Evolutionary conservation across 148 eudicot genomes (phyloP).

Genomic region (Rhododendron ovatum): DNA sequence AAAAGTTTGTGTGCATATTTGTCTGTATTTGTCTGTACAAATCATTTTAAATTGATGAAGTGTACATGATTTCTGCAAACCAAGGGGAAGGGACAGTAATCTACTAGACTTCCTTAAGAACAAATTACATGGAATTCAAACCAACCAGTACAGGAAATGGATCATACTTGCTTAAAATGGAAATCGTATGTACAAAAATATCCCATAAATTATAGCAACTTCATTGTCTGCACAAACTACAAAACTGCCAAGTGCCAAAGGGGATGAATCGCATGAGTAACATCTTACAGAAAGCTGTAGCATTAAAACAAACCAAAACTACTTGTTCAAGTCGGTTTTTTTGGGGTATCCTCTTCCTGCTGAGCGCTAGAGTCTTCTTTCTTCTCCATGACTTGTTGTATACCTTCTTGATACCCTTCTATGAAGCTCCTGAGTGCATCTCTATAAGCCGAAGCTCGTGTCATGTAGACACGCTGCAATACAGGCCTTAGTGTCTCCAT

Average conservation of each 20-base stretch:
- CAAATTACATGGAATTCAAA: not conserved
- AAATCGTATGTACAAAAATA: conserved; percentile 3
- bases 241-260: not conserved
- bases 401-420: conserved; percentile 85
- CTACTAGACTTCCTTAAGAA: not conserved
- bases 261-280: not conserved
- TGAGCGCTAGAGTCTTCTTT: conserved; percentile 43
- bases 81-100: not conserved
- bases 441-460: conserved; percentile 80
- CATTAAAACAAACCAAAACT: not conserved
- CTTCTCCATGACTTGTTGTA: conserved; percentile 72
- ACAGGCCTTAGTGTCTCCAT: conserved; percentile 88
- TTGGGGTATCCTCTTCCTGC: conserved; percentile 32
- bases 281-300: not conserved
- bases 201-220: not conserved
- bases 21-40: not conserved
- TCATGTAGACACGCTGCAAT: conserved; percentile 86
- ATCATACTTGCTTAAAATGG: not conserved
- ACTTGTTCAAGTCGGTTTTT: conserved; percentile 21
- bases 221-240: not conserved
- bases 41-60: not conserved
- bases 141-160: not conserved
- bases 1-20: not conserved
- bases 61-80: not conserved
- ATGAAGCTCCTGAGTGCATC: conserved; percentile 87